Conservation (phyloP, 345 rosid species). For the Theobroma cacao region DNA sequence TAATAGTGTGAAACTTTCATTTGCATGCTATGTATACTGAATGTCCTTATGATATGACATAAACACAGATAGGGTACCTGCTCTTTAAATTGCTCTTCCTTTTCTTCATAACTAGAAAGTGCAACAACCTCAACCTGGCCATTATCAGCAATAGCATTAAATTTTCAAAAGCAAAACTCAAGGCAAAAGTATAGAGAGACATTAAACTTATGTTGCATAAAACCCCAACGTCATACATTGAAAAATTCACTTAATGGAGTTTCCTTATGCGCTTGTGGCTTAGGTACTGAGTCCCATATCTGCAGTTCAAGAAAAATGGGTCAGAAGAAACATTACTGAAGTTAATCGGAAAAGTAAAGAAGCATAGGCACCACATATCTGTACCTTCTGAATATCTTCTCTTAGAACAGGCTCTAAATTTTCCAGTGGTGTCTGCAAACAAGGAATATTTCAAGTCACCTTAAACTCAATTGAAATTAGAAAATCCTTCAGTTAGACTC, state of each 20-base stretch:
- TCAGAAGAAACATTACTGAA: conserved; percentile 13
- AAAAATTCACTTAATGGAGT: conserved; percentile 96
- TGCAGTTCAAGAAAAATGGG: conserved; percentile 32
- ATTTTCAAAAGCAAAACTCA: conserved; percentile 10
- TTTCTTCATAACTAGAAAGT: conserved; percentile 96
- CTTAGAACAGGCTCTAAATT: conserved; percentile 90
- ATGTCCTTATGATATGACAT: not conserved
- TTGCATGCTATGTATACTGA: not conserved
- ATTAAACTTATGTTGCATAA: not conserved
- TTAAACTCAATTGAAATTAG: not conserved
- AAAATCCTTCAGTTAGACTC: not conserved
- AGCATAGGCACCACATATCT: conserved; percentile 16
- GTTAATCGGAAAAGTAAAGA: conserved; percentile 9
- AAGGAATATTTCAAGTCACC: conserved; percentile 15
- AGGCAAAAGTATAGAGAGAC: conserved; percentile 5
- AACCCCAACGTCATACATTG: conserved; percentile 52
- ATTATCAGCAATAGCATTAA: conserved; percentile 10
- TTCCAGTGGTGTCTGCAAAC: conserved; percentile 85
- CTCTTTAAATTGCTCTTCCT: conserved; percentile 93
- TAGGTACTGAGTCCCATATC: conserved; percentile 98
- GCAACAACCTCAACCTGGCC: conserved; percentile 95
- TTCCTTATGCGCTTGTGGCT: conserved; percentile 90
- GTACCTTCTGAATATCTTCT: conserved; percentile 98
- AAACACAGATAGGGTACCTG: conserved; percentile 52
- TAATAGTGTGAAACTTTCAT: not conserved